Conservation (phyloP, 176 grass and related monocot species). For the Luzula sylvatica region DNA sequence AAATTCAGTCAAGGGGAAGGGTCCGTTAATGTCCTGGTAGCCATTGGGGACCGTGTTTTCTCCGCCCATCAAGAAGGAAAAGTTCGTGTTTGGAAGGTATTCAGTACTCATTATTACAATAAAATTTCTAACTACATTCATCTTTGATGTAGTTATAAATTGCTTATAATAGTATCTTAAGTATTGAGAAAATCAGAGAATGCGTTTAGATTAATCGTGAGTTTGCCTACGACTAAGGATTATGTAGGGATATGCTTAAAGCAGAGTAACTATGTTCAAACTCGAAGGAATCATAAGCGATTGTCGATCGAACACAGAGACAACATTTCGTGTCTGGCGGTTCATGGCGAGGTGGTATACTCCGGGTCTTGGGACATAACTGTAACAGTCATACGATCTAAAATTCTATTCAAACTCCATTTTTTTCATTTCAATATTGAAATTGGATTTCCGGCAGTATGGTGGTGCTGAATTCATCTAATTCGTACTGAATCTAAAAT, state of each 20-base stretch:
- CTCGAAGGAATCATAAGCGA: conserved; percentile 30
- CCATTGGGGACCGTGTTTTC: conserved; percentile 49
- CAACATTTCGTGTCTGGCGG: conserved; percentile 93
- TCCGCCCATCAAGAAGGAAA: conserved; percentile 85
- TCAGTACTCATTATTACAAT: too few relatives aligned
- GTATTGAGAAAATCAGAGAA: conserved; percentile 48
- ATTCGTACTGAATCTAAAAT: background rate
- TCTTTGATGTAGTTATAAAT: too few relatives aligned
- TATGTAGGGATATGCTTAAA: conserved; percentile 54
- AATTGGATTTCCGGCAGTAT: too few relatives aligned
- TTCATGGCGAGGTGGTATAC: conserved; percentile 57
- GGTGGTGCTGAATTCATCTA: too few relatives aligned
- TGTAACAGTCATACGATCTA: conserved; percentile 33
- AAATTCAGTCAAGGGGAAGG: conserved; percentile 51
- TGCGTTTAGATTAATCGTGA: conserved; percentile 58
- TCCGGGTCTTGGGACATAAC: conserved; percentile 80
- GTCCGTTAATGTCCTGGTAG: conserved; percentile 71
- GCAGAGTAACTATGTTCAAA: conserved; percentile 63
- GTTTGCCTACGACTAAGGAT: conserved; percentile 67
- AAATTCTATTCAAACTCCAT: too few relatives aligned
- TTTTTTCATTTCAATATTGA: too few relatives aligned
- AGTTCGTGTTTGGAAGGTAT: conserved; percentile 75
- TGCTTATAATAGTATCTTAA: too few relatives aligned
- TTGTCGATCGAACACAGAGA: conserved; percentile 97
- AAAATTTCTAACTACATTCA: too few relatives aligned